A percentile compares a stretch with the other conserved stretches of the same genome.
Evolutionary conservation across 2,329 filamentous ascomycete genomes (phyloP).

Genomic region (Whalleya microplaca): DNA sequence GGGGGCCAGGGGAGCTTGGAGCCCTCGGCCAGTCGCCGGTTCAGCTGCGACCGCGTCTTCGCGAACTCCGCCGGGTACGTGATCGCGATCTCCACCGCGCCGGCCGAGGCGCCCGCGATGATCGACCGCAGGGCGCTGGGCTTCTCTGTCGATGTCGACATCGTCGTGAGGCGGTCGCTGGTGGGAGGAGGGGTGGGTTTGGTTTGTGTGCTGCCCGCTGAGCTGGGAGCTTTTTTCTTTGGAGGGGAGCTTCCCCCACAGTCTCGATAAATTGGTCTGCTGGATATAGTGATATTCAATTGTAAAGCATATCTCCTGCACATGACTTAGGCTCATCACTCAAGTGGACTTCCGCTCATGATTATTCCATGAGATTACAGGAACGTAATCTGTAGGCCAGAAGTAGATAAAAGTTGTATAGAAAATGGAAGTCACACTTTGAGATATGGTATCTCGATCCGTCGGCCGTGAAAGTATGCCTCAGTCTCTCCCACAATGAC

Average conservation of each 20-base stretch:
- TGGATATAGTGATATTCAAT: background rate
- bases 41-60: constrained; percentile 93
- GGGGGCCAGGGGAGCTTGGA: constrained; percentile 94
- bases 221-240: constrained; percentile 2
- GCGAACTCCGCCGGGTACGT: constrained; percentile 88
- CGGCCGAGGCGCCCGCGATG: constrained; percentile 89
- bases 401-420: background rate
- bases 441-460: background rate
- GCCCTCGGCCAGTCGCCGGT: constrained; percentile 76
- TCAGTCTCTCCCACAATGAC: background rate
- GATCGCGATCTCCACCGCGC: constrained; percentile 90
- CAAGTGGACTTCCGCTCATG: background rate
- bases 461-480: no score
- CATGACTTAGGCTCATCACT: no score
- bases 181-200: constrained; percentile 1
- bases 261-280: constrained; percentile 17
- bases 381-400: background rate
- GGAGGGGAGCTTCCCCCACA: constrained; percentile 15
- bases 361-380: background rate
- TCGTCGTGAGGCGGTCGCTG: no score
- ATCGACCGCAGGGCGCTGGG: constrained; percentile 87
- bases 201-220: background rate
- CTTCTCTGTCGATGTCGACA: constrained; percentile 45
- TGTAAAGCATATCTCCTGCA: background rate
- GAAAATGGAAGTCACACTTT: background rate